Percentiles rank a stretch among this genome's conserved stretches.
These are phyloP conservation scores for Diaporthe sp. DNA, from an alignment of 2,329 filamentous ascomycete species.

Conservation along the genomic window DNA sequence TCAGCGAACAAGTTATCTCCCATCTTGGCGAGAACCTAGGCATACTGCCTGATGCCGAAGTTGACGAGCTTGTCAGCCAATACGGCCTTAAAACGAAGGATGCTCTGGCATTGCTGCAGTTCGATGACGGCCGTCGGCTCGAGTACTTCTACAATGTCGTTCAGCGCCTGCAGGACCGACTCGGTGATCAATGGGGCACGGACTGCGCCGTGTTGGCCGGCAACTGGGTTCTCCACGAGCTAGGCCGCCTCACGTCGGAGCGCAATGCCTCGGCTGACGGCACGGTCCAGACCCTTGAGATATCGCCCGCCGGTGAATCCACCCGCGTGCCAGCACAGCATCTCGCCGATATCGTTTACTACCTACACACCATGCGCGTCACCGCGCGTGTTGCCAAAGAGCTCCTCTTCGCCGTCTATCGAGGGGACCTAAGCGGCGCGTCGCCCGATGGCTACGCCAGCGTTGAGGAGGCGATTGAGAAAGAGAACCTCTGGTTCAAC, in stretches of 20 bases:
- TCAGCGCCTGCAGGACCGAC: conserved; percentile 55
- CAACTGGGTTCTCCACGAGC: conserved; percentile 82
- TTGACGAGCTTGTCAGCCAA: conserved; percentile 70
- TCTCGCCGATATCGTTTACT: conserved; percentile 65
- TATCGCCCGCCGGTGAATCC: conserved; percentile 62
- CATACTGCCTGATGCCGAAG: conserved; percentile 77
- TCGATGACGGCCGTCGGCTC: conserved; percentile 83
- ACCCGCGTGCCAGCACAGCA: conserved; percentile 59
- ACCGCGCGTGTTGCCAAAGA: conserved; percentile 71
- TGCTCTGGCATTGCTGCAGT: conserved; percentile 80
- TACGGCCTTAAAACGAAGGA: conserved; percentile 85
- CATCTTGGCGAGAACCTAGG: conserved; percentile 76
- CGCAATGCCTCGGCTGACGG: conserved; percentile 45
- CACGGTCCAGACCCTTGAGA: conserved; percentile 43
- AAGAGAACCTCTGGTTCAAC: conserved; percentile 66
- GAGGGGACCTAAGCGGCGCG: conserved; percentile 54
- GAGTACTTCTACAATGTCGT: conserved; percentile 85
- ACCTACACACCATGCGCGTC: conserved; percentile 63
- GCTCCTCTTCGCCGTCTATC: conserved; percentile 66
- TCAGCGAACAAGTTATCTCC: conserved; percentile 77
- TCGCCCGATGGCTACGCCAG: conserved; percentile 48
- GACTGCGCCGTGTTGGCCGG: conserved; percentile 62
- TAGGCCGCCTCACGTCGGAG: conserved; percentile 76
- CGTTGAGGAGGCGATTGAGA: conserved; percentile 61
- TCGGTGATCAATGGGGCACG: conserved; percentile 43